Conservation (phyloP, 768 basidiomycete genomes). For the Rhodosporidiobolus sp. region DNA sequence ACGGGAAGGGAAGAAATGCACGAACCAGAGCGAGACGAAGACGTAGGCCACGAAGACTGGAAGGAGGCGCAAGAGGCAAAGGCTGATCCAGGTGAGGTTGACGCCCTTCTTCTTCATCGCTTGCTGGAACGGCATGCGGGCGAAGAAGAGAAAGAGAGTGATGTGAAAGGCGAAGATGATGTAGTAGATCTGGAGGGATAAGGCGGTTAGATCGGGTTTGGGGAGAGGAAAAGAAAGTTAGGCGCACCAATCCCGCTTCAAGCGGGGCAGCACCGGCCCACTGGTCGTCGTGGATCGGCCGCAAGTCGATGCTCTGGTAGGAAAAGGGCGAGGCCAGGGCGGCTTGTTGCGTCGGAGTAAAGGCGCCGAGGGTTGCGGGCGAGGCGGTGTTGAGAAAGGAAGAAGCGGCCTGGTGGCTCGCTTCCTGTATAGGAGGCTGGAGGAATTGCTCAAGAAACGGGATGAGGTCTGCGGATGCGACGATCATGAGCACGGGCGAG, state of each 20-base stretch:
- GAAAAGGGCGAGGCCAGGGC: conserved; percentile 47
- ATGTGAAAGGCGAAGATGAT: conserved; percentile 48
- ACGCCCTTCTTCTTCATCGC: conserved; percentile 2
- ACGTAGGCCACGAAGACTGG: conserved; percentile 33
- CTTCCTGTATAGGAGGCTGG: conserved; percentile 36
- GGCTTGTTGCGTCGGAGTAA: conserved; percentile 44
- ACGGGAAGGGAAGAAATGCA: background rate
- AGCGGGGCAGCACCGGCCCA: conserved; percentile 48
- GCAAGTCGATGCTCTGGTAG: conserved; percentile 43
- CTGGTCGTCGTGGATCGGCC: conserved; percentile 40
- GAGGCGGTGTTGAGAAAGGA: conserved; percentile 42
- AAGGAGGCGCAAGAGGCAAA: conserved; percentile 28
- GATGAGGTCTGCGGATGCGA: conserved; percentile 40
- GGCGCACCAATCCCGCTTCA: too few species aligned
- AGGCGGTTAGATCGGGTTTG: too few species aligned
- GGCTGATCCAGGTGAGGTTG: background rate
- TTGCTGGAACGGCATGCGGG: conserved; percentile 20
- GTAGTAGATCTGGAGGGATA: conserved; percentile 38
- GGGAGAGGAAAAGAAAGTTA: background rate
- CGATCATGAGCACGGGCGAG: background rate
- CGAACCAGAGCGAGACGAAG: conserved; percentile 47
- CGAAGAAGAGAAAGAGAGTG: conserved; percentile 34
- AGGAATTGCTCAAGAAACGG: conserved; percentile 41
- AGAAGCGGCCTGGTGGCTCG: conserved; percentile 40
- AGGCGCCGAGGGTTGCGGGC: conserved; percentile 34